Conservation (phyloP, 306 rosid species). For the Fragaria iinumae region DNA sequence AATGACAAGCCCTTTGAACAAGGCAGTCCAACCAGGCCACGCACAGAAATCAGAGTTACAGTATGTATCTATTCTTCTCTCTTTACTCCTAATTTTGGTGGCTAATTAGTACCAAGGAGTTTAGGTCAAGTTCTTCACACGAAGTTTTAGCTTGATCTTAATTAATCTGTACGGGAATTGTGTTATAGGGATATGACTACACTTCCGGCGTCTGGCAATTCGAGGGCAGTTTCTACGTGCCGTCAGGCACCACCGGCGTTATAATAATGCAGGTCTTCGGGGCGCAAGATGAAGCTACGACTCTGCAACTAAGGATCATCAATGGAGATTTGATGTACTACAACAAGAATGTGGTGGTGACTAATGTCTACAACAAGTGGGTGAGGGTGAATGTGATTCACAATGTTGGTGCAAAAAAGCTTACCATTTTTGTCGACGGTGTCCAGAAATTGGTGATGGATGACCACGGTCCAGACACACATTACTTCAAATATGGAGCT, state of each 20-base stretch:
- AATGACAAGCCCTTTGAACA: slow-evolving; percentile 21
- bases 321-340: slow-evolving; percentile 15
- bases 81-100: not conserved
- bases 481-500: slow-evolving; percentile 27
- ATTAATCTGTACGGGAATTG: not conserved
- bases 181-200: slow-evolving; percentile 20
- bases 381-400: slow-evolving; percentile 26
- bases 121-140: not conserved
- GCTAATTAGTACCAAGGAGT: not conserved
- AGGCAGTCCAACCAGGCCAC: slow-evolving; percentile 22
- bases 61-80: not conserved
- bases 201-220: slow-evolving; percentile 36
- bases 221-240: slow-evolving; percentile 28
- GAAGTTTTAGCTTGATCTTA: too few relatives aligned
- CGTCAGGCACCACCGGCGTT: slow-evolving; percentile 14
- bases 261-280: slow-evolving; percentile 28
- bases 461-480: not conserved
- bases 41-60: slow-evolving; percentile 20
- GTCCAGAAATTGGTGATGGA: not conserved
- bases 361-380: slow-evolving; percentile 14
- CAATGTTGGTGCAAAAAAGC: not conserved
- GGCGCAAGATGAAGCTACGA: slow-evolving; percentile 5
- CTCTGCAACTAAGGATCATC: slow-evolving; percentile 9
- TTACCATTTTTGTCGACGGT: not conserved
- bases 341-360: not conserved